Evolutionary conservation across 23 red algal species (phyloP).

Genomic region (Gracilaria domingensis): DNA sequence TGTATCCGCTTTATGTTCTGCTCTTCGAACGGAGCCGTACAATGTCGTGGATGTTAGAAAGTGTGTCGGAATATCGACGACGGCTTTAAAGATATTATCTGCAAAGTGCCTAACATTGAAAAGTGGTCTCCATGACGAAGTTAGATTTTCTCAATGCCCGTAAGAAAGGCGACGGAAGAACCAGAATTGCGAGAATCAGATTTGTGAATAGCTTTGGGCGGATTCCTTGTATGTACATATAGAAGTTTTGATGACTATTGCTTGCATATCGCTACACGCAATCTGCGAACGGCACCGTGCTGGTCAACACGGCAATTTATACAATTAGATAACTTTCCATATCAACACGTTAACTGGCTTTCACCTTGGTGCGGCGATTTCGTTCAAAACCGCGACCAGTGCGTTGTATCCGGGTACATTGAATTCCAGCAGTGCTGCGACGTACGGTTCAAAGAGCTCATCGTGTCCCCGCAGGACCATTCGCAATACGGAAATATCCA

Average conservation of each 20-base stretch:
- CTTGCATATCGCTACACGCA: conserved; percentile 3
- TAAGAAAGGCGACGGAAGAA: not conserved
- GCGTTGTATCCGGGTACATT: conserved; percentile 74
- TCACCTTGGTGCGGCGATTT: conserved; percentile 64
- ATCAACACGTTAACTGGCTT: not conserved
- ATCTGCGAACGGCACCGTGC: not conserved
- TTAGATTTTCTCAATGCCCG: not conserved
- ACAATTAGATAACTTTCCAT: not conserved
- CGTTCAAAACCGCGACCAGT: conserved; percentile 67
- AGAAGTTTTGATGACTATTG: conserved; percentile 22
- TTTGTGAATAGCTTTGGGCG: not conserved
- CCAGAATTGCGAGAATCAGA: not conserved
- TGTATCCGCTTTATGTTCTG: conserved; percentile 7
- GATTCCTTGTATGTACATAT: conserved; percentile 22
- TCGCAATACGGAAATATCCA: conserved; percentile 61
- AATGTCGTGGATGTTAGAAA: conserved; percentile 28
- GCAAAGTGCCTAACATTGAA: conserved; percentile 20
- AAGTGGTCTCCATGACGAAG: conserved; percentile 11
- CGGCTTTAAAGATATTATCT: not conserved
- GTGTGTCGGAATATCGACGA: not conserved
- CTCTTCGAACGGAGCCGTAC: conserved; percentile 7
- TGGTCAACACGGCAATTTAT: not conserved
- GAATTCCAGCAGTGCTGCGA: conserved; percentile 73
- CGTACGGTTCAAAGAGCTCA: conserved; percentile 63
- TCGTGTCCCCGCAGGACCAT: conserved; percentile 51